These are phyloP conservation scores for Phytophthora lateralis DNA, from an alignment of 352 stramenopile species.

Conservation along the genomic window DNA sequence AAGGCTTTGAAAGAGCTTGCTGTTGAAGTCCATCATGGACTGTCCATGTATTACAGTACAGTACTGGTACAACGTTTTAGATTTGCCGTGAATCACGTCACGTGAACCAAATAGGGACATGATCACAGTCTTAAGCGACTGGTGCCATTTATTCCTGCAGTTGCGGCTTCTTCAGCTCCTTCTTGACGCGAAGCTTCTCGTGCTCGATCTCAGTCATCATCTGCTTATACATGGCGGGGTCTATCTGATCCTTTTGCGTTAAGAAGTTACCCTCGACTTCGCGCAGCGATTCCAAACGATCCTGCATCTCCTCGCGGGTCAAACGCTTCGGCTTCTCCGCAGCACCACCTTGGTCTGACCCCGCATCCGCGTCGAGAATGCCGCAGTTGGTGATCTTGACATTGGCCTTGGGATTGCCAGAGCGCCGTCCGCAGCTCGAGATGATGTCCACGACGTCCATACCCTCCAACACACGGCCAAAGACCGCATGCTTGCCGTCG, in stretches of 20 bases:
- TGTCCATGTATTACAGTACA: no score
- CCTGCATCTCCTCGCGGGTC: conserved; percentile 61
- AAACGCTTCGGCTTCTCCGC: conserved; percentile 37
- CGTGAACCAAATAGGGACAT: no score
- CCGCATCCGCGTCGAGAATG: conserved; percentile 36
- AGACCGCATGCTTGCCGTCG: conserved; percentile 97
- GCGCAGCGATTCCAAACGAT: conserved; percentile 64
- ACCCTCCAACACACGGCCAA: conserved; percentile 91
- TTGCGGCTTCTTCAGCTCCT: conserved; percentile 49
- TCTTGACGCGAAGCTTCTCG: conserved; percentile 72
- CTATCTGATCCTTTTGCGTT: conserved; percentile 60
- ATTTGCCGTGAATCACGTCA: no score
- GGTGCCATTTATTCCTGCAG: conserved; percentile 17
- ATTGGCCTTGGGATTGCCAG: conserved; percentile 81
- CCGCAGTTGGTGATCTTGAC: conserved; percentile 94
- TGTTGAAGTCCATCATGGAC: no score
- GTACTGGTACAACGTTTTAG: no score
- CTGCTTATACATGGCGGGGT: conserved; percentile 64
- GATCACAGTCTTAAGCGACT: no score
- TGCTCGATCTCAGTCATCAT: conserved; percentile 71
- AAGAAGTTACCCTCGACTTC: conserved; percentile 68
- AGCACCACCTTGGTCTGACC: conserved; percentile 7
- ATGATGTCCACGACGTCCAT: conserved; percentile 94
- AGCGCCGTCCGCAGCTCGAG: conserved; percentile 78
- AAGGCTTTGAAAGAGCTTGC: no score